phyloP scores from a whole-genome alignment of 73 alveolate species.

The Effrenium voratum region DNA sequence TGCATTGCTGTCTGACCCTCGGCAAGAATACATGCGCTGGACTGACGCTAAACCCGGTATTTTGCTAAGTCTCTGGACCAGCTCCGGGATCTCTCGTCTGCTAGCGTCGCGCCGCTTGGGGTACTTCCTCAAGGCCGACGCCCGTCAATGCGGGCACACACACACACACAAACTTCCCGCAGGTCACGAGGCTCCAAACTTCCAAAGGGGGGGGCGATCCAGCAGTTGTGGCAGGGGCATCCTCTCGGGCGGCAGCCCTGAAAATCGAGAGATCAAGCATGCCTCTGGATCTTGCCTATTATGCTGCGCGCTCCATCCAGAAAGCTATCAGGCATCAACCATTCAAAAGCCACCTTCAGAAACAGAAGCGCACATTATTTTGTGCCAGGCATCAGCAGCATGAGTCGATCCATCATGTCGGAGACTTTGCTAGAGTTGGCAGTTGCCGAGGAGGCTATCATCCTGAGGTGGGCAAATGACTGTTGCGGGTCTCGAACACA shows the following conservation, averaged over 20 bases:
- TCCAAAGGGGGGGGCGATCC: too few relatives aligned
- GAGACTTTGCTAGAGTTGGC: conserved; percentile 42
- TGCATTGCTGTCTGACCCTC: too few relatives aligned
- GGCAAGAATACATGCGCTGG: too few relatives aligned
- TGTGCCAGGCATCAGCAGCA: background rate
- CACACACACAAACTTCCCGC: too few relatives aligned
- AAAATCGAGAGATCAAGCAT: background rate
- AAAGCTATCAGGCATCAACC: too few relatives aligned
- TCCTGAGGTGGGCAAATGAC: background rate
- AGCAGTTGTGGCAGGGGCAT: background rate
- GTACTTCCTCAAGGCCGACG: conserved; percentile 47
- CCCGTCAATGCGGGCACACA: too few relatives aligned
- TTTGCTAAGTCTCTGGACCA: too few relatives aligned
- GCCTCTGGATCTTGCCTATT: background rate
- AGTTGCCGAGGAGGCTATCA: conserved; percentile 61
- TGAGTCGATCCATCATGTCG: conserved; percentile 20
- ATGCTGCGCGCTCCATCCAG: too few relatives aligned
- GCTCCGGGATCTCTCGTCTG: conserved; percentile 31
- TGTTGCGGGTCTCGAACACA: background rate
- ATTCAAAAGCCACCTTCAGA: too few relatives aligned
- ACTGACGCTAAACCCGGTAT: too few relatives aligned
- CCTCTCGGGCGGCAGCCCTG: background rate
- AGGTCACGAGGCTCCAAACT: too few relatives aligned
- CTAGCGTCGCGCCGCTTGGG: conserved; percentile 74
- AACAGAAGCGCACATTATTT: background rate